Evolutionary conservation across 2,329 filamentous ascomycete species (phyloP), one percentile per base, ranked within the genome.

Genomic region (Ascochyta koolunga): DNA sequence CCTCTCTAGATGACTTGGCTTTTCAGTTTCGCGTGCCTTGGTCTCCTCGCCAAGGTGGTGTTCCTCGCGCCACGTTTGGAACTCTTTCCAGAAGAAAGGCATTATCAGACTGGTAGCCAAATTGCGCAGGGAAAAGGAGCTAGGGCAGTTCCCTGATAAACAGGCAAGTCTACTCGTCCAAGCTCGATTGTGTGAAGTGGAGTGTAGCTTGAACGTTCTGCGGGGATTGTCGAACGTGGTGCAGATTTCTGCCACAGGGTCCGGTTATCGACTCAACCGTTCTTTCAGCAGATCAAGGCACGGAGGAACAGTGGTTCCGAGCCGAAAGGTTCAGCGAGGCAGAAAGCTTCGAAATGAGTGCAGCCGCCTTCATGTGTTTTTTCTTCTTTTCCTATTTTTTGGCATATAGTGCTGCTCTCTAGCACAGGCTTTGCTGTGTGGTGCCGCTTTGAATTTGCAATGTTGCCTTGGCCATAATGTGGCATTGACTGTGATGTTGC

Each of bases 11-110:
- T 54, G 46, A 31, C 21, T 47, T 25, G 25, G 49, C 40, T 39
- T 60, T 36, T 54, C 48, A 18, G 36, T 31, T 49, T 58, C 43
- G 46, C 42, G 40, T 52, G 46, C 39, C 40, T 56, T 25, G 19
- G 39, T 49, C 40, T 58, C 54, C 40, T 56, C 49, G 38, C 39
- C 38, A 50, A 38, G 38, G 29, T 42, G 56, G 39, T 46, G 44
- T 49, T 51, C 29, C 44, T 51, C 37, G 54, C 49, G 50, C 32
- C 49, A 32, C 25, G 45, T 45, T 57, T 45, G 49, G 37, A 57
- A 48, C 54, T 45, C 50, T 53, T 46, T 19, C 44, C 39, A 41
- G 27, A 59, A 25, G 45, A 42, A 7, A 36, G 50, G 48, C 43
- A 56, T 53, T 43, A 13, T 41, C 25, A 52, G 27, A 40, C 24